Percentiles rank a stretch among this genome's conserved stretches.
phyloP scores from a whole-genome alignment of 495 filamentous ascomycete species.

The Neurospora sp. region DNA sequence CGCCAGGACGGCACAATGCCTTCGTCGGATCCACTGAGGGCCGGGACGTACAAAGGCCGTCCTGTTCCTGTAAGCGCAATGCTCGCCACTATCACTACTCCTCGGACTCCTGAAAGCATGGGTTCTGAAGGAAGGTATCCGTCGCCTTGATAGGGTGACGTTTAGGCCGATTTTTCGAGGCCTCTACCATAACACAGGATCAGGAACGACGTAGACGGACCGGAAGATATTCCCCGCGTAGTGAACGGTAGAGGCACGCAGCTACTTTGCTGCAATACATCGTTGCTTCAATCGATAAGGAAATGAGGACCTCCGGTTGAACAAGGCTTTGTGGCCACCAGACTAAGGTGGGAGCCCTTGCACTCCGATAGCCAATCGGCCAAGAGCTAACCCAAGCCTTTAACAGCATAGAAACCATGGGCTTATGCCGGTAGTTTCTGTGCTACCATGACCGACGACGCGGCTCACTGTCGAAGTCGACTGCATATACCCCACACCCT shows the following conservation, averaged over 20 bases:
- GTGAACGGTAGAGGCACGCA: neutral
- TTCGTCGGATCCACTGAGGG: conserved; percentile 4
- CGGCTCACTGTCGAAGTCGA: neutral
- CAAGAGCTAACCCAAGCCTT: neutral
- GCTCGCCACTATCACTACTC: neutral
- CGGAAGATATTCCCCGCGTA: neutral
- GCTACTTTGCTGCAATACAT: neutral
- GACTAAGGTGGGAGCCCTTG: neutral
- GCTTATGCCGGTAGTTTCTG: neutral
- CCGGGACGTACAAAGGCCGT: neutral
- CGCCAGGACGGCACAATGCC: conserved; percentile 24
- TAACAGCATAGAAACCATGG: neutral
- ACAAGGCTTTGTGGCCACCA: neutral
- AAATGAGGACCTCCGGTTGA: neutral
- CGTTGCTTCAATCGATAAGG: neutral
- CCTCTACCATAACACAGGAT: neutral
- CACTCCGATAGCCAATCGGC: neutral
- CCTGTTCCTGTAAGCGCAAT: neutral
- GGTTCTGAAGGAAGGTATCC: neutral
- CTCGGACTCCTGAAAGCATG: conserved; percentile 1
- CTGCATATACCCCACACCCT: neutral
- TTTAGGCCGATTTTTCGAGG: neutral
- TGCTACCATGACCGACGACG: neutral
- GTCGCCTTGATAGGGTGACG: neutral
- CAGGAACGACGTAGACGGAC: neutral